These are phyloP conservation scores for Xylaria longipes DNA, from an alignment of 495 filamentous ascomycete species.

Conservation along the genomic window DNA sequence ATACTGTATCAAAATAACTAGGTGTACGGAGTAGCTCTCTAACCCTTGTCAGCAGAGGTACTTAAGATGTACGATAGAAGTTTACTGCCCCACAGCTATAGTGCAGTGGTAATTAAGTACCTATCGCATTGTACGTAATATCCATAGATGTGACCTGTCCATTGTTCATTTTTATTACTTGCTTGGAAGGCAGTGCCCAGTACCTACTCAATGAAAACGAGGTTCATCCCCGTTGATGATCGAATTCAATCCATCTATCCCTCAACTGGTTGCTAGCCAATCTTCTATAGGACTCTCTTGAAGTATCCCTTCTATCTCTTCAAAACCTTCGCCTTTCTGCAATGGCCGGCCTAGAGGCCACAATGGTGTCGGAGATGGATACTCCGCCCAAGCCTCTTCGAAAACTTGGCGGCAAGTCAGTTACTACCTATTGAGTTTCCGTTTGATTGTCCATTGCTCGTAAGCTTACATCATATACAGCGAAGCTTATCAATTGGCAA, in stretches of 20 bases:
- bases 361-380: neutral
- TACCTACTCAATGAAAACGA: neutral
- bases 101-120: no score
- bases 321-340: neutral
- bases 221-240: neutral
- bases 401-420: neutral
- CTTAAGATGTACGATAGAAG: no score
- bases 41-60: no score
- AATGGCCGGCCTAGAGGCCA: neutral
- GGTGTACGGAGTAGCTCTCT: no score
- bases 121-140: no score
- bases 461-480: neutral
- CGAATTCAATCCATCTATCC: neutral
- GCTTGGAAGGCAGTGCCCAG: neutral
- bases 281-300: no score
- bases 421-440: no score
- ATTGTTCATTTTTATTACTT: no score
- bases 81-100: no score
- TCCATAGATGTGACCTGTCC: no score
- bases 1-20: no score
- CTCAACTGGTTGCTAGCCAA: no score
- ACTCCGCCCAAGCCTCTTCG: neutral
- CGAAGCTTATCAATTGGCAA: slow-evolving; percentile 25
- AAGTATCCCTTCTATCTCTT: neutral
- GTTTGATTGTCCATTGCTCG: neutral